Evolutionary conservation across 352 stramenopile species (phyloP), one percentile per base, ranked within the genome.

Genomic region (Pythium phragmitis): DNA sequence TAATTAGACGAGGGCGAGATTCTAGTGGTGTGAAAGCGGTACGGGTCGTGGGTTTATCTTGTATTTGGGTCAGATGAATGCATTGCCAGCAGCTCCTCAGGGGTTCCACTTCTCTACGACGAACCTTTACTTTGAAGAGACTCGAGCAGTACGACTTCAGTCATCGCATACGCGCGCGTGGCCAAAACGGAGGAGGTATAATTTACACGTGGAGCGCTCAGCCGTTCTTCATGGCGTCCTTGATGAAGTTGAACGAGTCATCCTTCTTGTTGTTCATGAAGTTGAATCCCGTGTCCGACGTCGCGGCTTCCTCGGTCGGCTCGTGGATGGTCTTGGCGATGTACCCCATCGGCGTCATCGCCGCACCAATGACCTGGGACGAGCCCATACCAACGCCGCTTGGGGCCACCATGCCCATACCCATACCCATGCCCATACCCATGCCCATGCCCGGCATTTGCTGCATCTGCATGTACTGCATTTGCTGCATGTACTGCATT

Each of bases 191-290:
- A 65, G 53, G 56, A 63, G 59, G 48, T 64, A 72, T 73, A 89
- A 75, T 88, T 80, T 91, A 85, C 71, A 80, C 65, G 50, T 60
- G 60, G 68, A 55, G 58, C 41, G 56, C 67, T 74, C 72, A 92
- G 69, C 80, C 81, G 79, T 92, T 92, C 79, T 94, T 94, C 85
- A 94, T 94, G 39, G 84, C 83, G 60, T 94, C 85, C 77, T 89
- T 86, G 54, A 94, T 77, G 64, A 94, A 94, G 79, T 92, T 94
- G 70, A 94, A 94, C 64, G 85, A 94, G 74, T 94, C 85, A 51
- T 94, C 83, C 55, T 88, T 85, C 70, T 88, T 89, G 78, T 92
- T 92, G 78, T 92, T 92, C 79, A 94, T 92, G 61, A 92, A 94
- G 52, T 82, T 80, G 55, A 94, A 92, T 49, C 85, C 77, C 37